These are phyloP conservation scores for Fomes fomentarius DNA, from an alignment of 1,284 basidiomycete species.

Conservation along the genomic window DNA sequence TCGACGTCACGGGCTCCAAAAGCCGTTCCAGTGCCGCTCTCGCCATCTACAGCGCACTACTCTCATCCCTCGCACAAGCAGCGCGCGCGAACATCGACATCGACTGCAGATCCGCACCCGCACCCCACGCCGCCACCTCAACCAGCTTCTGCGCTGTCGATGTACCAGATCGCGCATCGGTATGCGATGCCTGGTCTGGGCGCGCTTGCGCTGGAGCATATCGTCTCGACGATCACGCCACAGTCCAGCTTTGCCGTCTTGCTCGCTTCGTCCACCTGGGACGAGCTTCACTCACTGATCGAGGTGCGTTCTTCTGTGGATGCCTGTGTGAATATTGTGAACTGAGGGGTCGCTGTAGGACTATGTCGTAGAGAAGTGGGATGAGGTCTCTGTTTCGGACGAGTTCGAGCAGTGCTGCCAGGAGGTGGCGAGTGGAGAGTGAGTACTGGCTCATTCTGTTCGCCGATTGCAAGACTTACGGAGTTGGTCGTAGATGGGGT, in stretches of 20 bases:
- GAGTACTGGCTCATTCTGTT: slow-evolving; percentile 33
- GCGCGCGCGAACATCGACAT: slow-evolving; percentile 36
- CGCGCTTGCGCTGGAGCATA: slow-evolving; percentile 71
- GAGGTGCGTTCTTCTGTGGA: slow-evolving; percentile 44
- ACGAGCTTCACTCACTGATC: slow-evolving; percentile 62
- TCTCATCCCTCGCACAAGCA: slow-evolving; percentile 51
- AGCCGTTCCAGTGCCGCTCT: slow-evolving; percentile 43
- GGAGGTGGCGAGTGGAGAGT: slow-evolving; percentile 74
- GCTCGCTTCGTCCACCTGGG: slow-evolving; percentile 68
- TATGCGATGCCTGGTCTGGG: slow-evolving; percentile 74
- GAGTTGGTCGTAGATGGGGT: slow-evolving; percentile 56
- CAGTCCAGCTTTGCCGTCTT: slow-evolving; percentile 73
- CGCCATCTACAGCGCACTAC: slow-evolving; percentile 40
- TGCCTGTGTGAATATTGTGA: not conserved
- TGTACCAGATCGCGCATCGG: slow-evolving; percentile 83
- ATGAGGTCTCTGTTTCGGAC: slow-evolving; percentile 61
- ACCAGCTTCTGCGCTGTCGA: slow-evolving; percentile 73
- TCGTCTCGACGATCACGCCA: slow-evolving; percentile 75
- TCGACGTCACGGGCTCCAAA: slow-evolving; percentile 38
- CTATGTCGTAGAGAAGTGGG: slow-evolving; percentile 72
- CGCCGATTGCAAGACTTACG: slow-evolving; percentile 14
- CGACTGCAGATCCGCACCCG: slow-evolving; percentile 66
- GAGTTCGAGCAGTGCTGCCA: slow-evolving; percentile 72
- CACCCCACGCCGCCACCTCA: slow-evolving; percentile 69
- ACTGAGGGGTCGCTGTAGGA: too few relatives aligned